A percentile compares a stretch with the other conserved stretches of the same genome.
Evolutionary conservation across 371 early-diverging fungal genomes (phyloP).

Genomic region (Circinella minor): DNA sequence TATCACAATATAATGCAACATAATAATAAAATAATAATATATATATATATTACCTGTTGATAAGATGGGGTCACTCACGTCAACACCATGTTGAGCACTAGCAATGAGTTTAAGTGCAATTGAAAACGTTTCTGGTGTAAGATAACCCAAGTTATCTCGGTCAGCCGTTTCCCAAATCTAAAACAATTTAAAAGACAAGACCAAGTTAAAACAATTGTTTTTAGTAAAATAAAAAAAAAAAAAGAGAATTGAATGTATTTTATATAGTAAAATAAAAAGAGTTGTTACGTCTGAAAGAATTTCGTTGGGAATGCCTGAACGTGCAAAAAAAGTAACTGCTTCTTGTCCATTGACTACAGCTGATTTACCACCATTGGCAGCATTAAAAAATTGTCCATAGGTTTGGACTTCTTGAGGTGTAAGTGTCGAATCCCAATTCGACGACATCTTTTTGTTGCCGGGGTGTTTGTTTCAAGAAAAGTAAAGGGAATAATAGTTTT

Average conservation of each 20-base stretch:
- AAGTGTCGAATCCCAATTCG: slow-evolving; percentile 50
- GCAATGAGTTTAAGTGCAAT: slow-evolving; percentile 87
- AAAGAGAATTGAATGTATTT: background rate
- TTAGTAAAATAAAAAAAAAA: too few species aligned
- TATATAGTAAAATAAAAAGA: background rate
- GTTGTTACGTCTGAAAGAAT: slow-evolving; percentile 72
- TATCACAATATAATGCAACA: background rate
- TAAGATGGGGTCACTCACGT: slow-evolving; percentile 37
- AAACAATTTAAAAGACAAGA: background rate
- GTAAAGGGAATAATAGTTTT: too few species aligned
- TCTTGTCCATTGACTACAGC: slow-evolving; percentile 74
- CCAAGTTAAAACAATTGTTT: too few species aligned
- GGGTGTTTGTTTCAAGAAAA: background rate
- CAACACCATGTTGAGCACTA: slow-evolving; percentile 78
- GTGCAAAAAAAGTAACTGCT: slow-evolving; percentile 85
- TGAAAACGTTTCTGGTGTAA: slow-evolving; percentile 73
- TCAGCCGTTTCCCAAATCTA: slow-evolving; percentile 89
- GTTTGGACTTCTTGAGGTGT: slow-evolving; percentile 70
- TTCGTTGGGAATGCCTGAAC: slow-evolving; percentile 74
- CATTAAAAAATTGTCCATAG: slow-evolving; percentile 70
- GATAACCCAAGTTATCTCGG: slow-evolving; percentile 71
- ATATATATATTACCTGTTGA: slow-evolving; percentile 33
- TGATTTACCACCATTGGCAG: slow-evolving; percentile 64
- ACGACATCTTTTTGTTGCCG: slow-evolving; percentile 10
- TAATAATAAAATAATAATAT: background rate